Percentiles rank a stretch among this genome's conserved stretches.
Evolutionary conservation across 2,329 filamentous ascomycete species (phyloP).

Genomic region (Claviceps sp.): DNA sequence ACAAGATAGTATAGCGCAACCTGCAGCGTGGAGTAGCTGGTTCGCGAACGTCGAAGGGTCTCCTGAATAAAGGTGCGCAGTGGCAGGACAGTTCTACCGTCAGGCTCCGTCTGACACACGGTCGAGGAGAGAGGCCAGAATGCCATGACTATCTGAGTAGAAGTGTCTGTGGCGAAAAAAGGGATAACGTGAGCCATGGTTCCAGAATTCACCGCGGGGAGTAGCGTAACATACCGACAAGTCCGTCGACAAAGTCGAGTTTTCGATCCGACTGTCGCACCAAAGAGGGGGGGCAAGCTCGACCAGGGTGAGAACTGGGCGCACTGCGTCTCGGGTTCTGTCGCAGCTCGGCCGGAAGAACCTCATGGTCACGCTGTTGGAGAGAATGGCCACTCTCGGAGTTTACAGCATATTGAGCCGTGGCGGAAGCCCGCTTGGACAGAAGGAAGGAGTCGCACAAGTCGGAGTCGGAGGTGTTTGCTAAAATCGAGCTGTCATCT

Average conservation of each 20-base stretch:
- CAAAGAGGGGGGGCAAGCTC: constrained; percentile 58
- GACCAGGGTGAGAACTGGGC: constrained; percentile 38
- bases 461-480: constrained; percentile 43
- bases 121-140: constrained; percentile 91
- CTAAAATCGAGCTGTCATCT: constrained; percentile 51
- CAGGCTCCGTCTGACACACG: constrained; percentile 58
- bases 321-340: constrained; percentile 49
- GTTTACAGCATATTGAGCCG: constrained; percentile 12
- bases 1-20: constrained; percentile 94
- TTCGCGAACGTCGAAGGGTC: constrained; percentile 84
- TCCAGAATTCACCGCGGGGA: constrained; percentile 8
- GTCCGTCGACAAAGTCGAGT: constrained; percentile 87
- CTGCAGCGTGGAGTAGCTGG: constrained; percentile 94
- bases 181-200: not conserved
- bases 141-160: constrained; percentile 90
- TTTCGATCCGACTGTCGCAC: constrained; percentile 84
- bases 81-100: constrained; percentile 67
- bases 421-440: constrained; percentile 12
- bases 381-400: constrained; percentile 9
- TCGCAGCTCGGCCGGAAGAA: constrained; percentile 48
- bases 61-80: constrained; percentile 95
- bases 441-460: constrained; percentile 31
- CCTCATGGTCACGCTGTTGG: constrained; percentile 25
- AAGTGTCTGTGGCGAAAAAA: constrained; percentile 56
- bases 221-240: constrained; percentile 72